phyloP scores from a whole-genome alignment of 371 early-diverging fungal genomes.

The Ordospora pajunii region DNA sequence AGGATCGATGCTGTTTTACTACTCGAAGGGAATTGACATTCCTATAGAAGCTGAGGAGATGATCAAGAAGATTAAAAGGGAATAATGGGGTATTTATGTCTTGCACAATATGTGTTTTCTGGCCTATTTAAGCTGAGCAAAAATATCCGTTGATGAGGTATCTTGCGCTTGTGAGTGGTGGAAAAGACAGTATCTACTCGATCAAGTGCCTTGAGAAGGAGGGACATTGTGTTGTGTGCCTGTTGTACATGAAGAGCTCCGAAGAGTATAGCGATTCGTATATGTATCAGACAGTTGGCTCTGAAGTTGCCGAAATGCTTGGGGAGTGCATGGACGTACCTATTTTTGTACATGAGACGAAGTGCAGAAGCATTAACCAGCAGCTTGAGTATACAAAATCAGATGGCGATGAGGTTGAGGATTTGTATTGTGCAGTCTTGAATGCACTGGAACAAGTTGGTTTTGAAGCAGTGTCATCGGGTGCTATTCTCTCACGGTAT shows the following conservation, averaged over 20 bases:
- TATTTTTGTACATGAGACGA: slow-evolving; percentile 70
- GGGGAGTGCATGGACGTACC: slow-evolving; percentile 79
- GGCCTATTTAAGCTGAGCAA: neutral
- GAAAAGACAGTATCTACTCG: slow-evolving; percentile 93
- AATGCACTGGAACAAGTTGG: slow-evolving; percentile 70
- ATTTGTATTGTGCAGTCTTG: slow-evolving; percentile 69
- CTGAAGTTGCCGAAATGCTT: slow-evolving; percentile 72
- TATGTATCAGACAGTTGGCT: slow-evolving; percentile 97
- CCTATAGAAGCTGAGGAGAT: slow-evolving; percentile 27
- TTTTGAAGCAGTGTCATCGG: slow-evolving; percentile 78
- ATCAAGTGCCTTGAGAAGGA: slow-evolving; percentile 82
- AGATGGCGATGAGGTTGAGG: slow-evolving; percentile 86
- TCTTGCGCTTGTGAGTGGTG: slow-evolving; percentile 69
- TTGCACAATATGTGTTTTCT: neutral
- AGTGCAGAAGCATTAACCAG: slow-evolving; percentile 65
- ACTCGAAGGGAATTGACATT: slow-evolving; percentile 31
- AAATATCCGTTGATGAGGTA: slow-evolving; percentile 54
- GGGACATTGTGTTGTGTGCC: slow-evolving; percentile 80
- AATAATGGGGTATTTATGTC: neutral
- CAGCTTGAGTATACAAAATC: slow-evolving; percentile 61
- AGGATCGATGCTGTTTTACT: slow-evolving; percentile 19
- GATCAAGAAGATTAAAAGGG: slow-evolving; percentile 12
- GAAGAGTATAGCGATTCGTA: slow-evolving; percentile 83
- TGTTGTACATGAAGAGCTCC: slow-evolving; percentile 74
- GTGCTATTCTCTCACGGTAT: slow-evolving; percentile 91